Base-by-base conservation (phyloP, 805 yeast genomes). In the Kluyveromyces aestuarii region DNA sequence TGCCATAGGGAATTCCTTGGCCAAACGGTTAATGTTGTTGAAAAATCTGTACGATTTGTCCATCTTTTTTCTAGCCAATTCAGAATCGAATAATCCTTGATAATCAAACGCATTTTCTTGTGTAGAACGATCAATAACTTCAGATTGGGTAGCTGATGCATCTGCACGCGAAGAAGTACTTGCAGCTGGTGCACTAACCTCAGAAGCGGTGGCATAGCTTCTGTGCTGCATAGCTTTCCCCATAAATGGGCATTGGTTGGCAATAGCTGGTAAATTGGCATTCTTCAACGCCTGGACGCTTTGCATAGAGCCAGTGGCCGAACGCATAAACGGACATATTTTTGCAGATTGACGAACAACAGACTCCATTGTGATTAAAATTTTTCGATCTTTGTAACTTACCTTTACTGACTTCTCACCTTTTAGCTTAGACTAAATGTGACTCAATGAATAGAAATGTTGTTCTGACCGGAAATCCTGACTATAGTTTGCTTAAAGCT, bases 1-100 rank as follows among this genome's bases (percentile, higher is more conserved):
- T 37, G 99, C 99, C 60, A 73, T 73, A 41, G 99, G 99, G 63
- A 88, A 93, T 64, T 91, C 96, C 52, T 81, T 75, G 44, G 98
- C 98, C 58, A 93, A 75, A 58, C 99, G 82, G 74, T 93, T 93
- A 73, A 93, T 89, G 75, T 93, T 93, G 79, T 93, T 93, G 77
- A 93, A 93, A 68, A 79, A 91, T 60, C 99, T 84, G 71, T 93
- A 93, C 19, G 97, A 88, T 67, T 86, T 87, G 73, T 93, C 99
- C 45, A 71, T 57, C 65, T 95, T 81, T 72, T 93, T 93, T 62
- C 77, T 77, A 50, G 72, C 66, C 52, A 93, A 72, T 59, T 89
- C 93, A 44, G 67, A 65, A 50, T 77, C 76, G 63, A 88, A 81
- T 55, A 79, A 74, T 2, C 86, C 86, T 45, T 79, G 75, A 67